Base-by-base conservation (phyloP, 768 basidiomycete species). In the Pisolithus sp. region DNA sequence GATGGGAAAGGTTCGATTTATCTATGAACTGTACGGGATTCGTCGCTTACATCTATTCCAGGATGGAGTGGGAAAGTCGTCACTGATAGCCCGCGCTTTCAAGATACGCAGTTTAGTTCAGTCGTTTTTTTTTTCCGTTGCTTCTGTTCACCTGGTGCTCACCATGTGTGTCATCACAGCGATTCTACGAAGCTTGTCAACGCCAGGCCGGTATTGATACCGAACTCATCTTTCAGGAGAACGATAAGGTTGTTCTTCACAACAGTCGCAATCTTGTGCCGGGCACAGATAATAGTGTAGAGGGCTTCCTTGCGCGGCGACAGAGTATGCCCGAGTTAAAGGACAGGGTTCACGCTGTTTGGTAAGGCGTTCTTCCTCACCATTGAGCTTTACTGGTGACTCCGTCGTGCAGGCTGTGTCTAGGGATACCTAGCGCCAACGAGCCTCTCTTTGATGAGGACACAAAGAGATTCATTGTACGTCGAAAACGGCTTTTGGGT, bases 231-330 rank as follows among this genome's bases (percentile, higher is more conserved):
- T 49, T 57, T 12, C 28, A 34, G 43, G 42, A 58, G 30, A 58
- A 59, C 38, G 40, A 34, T 12, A 49, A 46, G n/a, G 47, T 58
- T 34, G 57, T 58, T 30, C 57, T 58, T 12, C 57, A 58, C 30
- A 53, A 58, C 45, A 58, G 58, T 38, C 26, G 41, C 23, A 54
- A 54, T 10, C 55, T 54, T 26, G 57, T 59, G 54, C 21, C 48
- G 28, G 57, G 58, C 8, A 49, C 54, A 10, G 7, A 9, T 4
- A 36, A 17, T 20, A 48, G 18, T 40, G 41, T 54, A 10, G 23
- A 41, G 37, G 36, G 5, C 24, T 58, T 58, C 40, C 59, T 58
- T 28, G 3, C 36, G 13, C 18, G 49, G 7, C 43, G 57, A 20
- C 52, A 49, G 18, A 31, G 46, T n/a, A 48, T 46, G 57, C 46